These are phyloP conservation scores for Pseudopithomyces chartarum DNA, from an alignment of 2,329 filamentous ascomycete species.

Conservation along the genomic window DNA sequence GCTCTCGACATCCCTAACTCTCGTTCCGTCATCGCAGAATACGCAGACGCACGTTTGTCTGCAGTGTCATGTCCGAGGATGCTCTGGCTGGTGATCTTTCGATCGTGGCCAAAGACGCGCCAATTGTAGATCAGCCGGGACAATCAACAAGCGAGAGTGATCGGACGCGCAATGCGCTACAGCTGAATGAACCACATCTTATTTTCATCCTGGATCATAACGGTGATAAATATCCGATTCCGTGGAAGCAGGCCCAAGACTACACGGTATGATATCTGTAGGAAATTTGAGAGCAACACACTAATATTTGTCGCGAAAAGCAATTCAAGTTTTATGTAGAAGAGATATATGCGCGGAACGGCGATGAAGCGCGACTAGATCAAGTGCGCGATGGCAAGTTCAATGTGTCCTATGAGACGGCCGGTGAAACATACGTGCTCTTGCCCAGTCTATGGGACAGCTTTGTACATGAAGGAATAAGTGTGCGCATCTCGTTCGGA, in stretches of 20 bases:
- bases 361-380: background rate
- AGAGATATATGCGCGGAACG: conserved; percentile 8
- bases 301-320: conserved; percentile 1
- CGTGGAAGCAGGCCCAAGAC: conserved; percentile 3
- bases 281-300: background rate
- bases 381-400: conserved; percentile 9
- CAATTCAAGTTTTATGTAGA: conserved; percentile 7
- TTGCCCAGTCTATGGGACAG: conserved; percentile 11
- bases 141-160: background rate
- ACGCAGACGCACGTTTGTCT: background rate
- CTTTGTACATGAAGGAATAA: background rate
- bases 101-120: background rate
- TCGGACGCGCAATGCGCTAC: background rate
- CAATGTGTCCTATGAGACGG: conserved; percentile 2
- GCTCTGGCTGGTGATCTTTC: background rate
- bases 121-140: conserved; percentile 1
- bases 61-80: conserved; percentile 1
- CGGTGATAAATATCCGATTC: conserved; percentile 4
- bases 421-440: background rate
- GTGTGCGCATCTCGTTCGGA: conserved; percentile 1
- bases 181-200: background rate
- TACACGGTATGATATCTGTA: conserved; percentile 7
- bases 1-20: background rate
- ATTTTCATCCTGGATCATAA: conserved; percentile 11
- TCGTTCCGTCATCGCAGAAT: background rate